A percentile compares a stretch with the other conserved stretches of the same genome.
phyloP scores from a whole-genome alignment of 2,329 filamentous ascomycete genomes.

The Cryphonectria naterciae region DNA sequence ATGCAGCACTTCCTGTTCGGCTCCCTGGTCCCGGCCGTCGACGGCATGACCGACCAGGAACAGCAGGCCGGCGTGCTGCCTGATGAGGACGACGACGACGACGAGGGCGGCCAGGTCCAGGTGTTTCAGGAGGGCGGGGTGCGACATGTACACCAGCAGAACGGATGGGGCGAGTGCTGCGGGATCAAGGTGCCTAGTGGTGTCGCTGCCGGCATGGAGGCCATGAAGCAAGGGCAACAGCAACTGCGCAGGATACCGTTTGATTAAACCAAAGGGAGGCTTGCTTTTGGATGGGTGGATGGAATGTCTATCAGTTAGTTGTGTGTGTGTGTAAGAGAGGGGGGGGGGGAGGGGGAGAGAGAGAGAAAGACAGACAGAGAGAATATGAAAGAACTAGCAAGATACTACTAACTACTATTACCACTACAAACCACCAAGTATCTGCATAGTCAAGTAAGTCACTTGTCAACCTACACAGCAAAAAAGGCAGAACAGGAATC shows the following conservation, averaged over 20 bases:
- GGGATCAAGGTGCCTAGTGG: conserved; percentile 97
- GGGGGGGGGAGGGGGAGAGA: too few species aligned
- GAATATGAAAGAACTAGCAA: too few species aligned
- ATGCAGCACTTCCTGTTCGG: conserved; percentile 99
- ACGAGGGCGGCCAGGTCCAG: conserved; percentile 60
- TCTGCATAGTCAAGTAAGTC: not conserved
- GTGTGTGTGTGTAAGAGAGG: too few species aligned
- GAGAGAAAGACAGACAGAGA: too few species aligned
- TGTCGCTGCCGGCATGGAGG: conserved; percentile 86
- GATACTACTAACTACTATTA: not conserved
- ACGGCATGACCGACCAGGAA: conserved; percentile 74
- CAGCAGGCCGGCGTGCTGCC: conserved; percentile 51
- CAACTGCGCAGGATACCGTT: conserved; percentile 77
- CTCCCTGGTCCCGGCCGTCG: conserved; percentile 75
- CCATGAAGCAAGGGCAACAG: conserved; percentile 71
- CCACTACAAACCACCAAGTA: not conserved
- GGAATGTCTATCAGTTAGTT: not conserved
- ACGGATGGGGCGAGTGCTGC: conserved; percentile 92
- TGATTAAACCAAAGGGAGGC: conserved; percentile 55
- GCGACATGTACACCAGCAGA: conserved; percentile 72
- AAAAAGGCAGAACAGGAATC: not conserved
- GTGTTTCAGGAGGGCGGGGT: conserved; percentile 66
- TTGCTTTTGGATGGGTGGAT: not conserved
- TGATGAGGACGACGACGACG: conserved; percentile 51
- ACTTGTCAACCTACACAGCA: not conserved